phyloP scores from a whole-genome alignment of 371 early-diverging fungal species.

The Haplosporangium sp. region DNA sequence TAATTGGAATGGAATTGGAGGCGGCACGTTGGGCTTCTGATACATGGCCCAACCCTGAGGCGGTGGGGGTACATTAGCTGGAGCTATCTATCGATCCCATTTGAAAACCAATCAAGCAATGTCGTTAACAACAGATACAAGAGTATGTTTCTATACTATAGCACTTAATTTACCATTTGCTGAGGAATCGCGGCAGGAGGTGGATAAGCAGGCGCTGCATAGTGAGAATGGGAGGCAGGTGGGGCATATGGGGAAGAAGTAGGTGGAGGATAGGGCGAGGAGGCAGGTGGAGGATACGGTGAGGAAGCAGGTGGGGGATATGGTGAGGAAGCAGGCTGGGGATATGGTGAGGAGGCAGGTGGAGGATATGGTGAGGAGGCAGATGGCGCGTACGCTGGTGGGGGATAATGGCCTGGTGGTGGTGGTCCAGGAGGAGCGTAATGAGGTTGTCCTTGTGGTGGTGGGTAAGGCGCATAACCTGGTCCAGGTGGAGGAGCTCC shows the following conservation, averaged over 20 bases:
- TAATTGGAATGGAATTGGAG: conserved; percentile 62
- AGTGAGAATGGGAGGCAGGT: conserved; percentile 2
- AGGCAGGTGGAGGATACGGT: conserved; percentile 23
- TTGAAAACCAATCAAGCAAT: background rate
- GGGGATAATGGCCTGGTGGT: background rate
- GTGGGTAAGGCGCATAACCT: background rate
- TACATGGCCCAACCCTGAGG: conserved; percentile 44
- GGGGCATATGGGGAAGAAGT: conserved; percentile 17
- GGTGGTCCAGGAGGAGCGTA: conserved; percentile 11
- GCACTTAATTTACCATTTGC: conserved; percentile 19
- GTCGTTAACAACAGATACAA: background rate
- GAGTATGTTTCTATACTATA: background rate
- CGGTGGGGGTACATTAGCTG: conserved; percentile 39
- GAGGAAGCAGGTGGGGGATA: conserved; percentile 25
- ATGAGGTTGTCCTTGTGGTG: background rate
- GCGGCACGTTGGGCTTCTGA: conserved; percentile 17
- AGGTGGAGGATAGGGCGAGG: conserved; percentile 21
- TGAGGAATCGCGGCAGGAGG: conserved; percentile 26
- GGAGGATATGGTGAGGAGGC: conserved; percentile 19
- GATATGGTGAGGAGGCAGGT: conserved; percentile 18
- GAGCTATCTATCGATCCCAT: conserved; percentile 17
- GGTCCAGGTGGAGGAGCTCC: background rate
- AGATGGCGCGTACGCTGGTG: conserved; percentile 27
- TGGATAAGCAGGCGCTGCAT: conserved; percentile 9
- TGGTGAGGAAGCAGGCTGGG: conserved; percentile 21